Base-by-base conservation (phyloP, 75 land plant species). In the Cunninghamia lanceolata region DNA sequence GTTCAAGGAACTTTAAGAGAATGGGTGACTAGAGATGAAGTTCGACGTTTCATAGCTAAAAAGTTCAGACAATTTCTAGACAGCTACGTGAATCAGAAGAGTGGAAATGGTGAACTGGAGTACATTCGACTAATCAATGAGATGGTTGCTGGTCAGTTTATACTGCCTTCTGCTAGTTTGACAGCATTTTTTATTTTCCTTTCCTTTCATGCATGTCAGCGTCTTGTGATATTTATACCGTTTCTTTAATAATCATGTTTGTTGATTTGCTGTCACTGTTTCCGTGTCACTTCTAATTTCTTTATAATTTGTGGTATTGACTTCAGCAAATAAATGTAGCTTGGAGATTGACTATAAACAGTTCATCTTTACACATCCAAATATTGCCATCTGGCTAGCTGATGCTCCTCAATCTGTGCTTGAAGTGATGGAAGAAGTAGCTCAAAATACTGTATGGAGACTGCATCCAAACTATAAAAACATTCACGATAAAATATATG, bases 21-120 rank as follows among this genome's bases (percentile, higher is more conserved):
- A 63, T 96, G 99, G 99, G 97, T 98, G 53, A 95, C 98, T 13
- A 88, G 99, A 88, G 97, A 98, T 91, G 99, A 96, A 83, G 97
- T 98, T 17, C 95, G 99, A 10, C 92, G 99, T 21, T 96, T 98
- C 87, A 93, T 98, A 81, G 93, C 91, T 13, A 95, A 94, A 83
- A 98, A 95, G 85, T 98, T 98, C 83, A 94, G 94, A 85, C 93
- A 95, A 47, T 98, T 98, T 73, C 81, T 98, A 73, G 88, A 91
- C 30, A 96, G 94, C 0, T 98, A 92, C 85, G 91, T 92, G 63
- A 94, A 92, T 77, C 94, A 93, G 36, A 96, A 93, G 89, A 92
- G 89, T 82, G 92, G 92, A 38, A 84, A 88, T 86, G 95, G 93
- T 28, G 93, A 94, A 75, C 83, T 84, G 77, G 96, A 95, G 75